Percentiles rank a stretch among this genome's conserved stretches.
Evolutionary conservation across 306 rosid species (phyloP).

Genomic region (Phaseolus lunatus): DNA sequence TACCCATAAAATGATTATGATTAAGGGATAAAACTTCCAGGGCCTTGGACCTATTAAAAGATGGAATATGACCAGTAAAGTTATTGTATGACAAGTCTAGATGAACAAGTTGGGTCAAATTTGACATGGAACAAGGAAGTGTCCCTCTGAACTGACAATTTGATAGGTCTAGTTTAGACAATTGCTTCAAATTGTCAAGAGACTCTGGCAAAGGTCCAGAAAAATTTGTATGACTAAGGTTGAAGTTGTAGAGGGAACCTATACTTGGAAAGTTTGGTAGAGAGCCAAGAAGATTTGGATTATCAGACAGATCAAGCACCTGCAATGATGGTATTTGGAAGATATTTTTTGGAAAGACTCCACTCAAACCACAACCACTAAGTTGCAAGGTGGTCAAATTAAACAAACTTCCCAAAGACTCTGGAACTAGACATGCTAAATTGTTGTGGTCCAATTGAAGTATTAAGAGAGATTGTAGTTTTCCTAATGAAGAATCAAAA

Average conservation of each 20-base stretch:
- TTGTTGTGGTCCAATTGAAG: neutral
- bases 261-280: neutral
- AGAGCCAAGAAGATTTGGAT: conserved; percentile 24
- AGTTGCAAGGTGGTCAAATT: conserved; percentile 21
- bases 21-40: conserved; percentile 9
- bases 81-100: conserved; percentile 10
- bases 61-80: neutral
- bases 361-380: neutral
- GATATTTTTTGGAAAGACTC: neutral
- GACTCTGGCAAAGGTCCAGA: neutral
- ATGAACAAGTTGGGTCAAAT: conserved; percentile 12
- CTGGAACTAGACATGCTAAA: neutral
- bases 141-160: neutral
- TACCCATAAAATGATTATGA: neutral
- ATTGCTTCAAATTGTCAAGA: conserved; percentile 19
- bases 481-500: neutral
- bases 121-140: conserved; percentile 12
- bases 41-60: conserved; percentile 24
- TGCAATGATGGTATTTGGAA: conserved; percentile 27
- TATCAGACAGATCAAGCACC: conserved; percentile 19
- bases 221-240: conserved; percentile 24
- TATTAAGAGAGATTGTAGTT: conserved; percentile 12
- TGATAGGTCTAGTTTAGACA: conserved; percentile 16
- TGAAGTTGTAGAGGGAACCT: neutral
- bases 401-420: neutral